Conservation (phyloP, 2,329 filamentous ascomycete species). For the Clonostachys solani region DNA sequence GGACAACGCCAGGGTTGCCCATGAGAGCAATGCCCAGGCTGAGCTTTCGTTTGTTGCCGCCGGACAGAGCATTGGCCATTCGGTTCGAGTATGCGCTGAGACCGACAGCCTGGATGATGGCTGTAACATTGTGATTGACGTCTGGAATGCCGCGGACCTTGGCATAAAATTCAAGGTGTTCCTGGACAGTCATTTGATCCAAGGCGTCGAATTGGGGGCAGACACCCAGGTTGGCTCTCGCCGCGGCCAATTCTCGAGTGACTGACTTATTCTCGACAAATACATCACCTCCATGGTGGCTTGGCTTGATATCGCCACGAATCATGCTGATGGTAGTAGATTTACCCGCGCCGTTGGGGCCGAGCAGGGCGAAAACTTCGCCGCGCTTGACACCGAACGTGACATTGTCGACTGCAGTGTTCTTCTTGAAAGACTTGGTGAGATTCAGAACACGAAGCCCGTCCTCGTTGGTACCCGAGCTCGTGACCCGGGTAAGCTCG, state of each 20-base stretch:
- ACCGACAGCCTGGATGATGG: slow-evolving; percentile 78
- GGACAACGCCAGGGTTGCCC: slow-evolving; percentile 81
- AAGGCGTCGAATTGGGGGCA: slow-evolving; percentile 87
- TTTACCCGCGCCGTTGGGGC: slow-evolving; percentile 89
- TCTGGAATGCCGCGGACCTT: slow-evolving; percentile 74
- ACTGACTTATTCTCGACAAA: slow-evolving; percentile 77
- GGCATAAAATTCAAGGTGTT: slow-evolving; percentile 87
- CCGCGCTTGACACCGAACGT: slow-evolving; percentile 76
- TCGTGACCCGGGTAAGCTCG: slow-evolving; percentile 59
- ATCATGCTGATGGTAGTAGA: slow-evolving; percentile 86
- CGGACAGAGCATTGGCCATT: slow-evolving; percentile 76
- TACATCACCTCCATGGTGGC: slow-evolving; percentile 68
- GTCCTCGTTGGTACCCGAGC: slow-evolving; percentile 34
- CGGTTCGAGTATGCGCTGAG: slow-evolving; percentile 65
- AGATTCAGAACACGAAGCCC: slow-evolving; percentile 77
- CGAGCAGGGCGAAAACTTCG: slow-evolving; percentile 84
- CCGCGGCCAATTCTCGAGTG: slow-evolving; percentile 64
- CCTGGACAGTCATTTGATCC: slow-evolving; percentile 84
- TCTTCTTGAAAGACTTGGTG: slow-evolving; percentile 72
- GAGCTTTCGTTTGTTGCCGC: slow-evolving; percentile 92
- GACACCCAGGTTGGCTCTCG: slow-evolving; percentile 78
- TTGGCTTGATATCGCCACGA: slow-evolving; percentile 79
- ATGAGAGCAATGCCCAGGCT: slow-evolving; percentile 86
- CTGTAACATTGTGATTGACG: slow-evolving; percentile 71
- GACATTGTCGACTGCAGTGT: slow-evolving; percentile 81